Percentiles rank a stretch among this genome's conserved stretches.
phyloP scores from a whole-genome alignment of 352 stramenopile genomes.

The Phytophthora kernoviae region DNA sequence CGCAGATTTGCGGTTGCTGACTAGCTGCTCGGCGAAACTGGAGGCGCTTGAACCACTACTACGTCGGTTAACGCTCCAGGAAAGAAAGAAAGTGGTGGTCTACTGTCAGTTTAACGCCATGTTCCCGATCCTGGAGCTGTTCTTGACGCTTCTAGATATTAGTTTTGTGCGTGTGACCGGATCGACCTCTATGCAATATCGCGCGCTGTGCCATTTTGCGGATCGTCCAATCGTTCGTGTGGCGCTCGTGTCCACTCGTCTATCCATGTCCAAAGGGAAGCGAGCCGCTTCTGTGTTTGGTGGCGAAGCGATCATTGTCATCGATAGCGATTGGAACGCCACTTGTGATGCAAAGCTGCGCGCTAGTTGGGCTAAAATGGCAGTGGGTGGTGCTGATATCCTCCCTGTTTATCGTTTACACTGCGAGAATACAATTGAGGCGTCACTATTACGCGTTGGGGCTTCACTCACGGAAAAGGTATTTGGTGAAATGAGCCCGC shows the following conservation, averaged over 20 bases:
- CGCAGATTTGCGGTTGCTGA: constrained; percentile 66
- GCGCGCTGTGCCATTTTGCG: constrained; percentile 78
- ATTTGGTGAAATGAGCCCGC: constrained; percentile 74
- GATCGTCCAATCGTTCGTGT: constrained; percentile 61
- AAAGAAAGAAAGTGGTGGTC: constrained; percentile 74
- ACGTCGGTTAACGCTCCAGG: constrained; percentile 53
- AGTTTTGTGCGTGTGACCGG: constrained; percentile 71
- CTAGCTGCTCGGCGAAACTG: constrained; percentile 69
- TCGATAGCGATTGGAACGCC: constrained; percentile 86
- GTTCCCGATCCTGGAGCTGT: constrained; percentile 76
- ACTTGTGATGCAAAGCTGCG: constrained; percentile 83
- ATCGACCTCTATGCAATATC: constrained; percentile 50
- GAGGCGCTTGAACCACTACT: constrained; percentile 59
- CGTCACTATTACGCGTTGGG: constrained; percentile 71
- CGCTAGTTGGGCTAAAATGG: constrained; percentile 75
- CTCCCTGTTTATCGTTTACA: constrained; percentile 79
- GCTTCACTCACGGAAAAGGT: constrained; percentile 81
- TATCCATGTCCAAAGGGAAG: constrained; percentile 43
- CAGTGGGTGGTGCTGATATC: constrained; percentile 47
- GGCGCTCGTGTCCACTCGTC: constrained; percentile 70
- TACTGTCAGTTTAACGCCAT: constrained; percentile 81
- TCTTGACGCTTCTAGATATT: constrained; percentile 66
- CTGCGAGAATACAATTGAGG: constrained; percentile 81
- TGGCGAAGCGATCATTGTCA: constrained; percentile 73
- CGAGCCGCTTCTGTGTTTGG: constrained; percentile 71